Conservation (phyloP, 768 basidiomycete species). For the button mushroom (Agaricus bisporus) region DNA sequence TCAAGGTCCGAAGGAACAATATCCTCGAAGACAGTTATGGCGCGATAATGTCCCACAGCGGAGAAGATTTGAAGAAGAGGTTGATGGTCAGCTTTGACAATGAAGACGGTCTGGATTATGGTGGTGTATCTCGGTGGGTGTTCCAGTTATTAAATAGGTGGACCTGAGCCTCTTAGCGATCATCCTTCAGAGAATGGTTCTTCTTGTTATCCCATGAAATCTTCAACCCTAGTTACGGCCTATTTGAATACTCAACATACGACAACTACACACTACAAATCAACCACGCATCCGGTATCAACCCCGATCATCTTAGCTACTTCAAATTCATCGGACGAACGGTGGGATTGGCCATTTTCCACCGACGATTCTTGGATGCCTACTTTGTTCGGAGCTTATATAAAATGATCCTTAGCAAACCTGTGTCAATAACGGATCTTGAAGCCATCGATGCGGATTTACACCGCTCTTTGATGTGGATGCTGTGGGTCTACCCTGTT, state of each 20-base stretch:
- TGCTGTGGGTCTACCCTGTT: conserved; percentile 46
- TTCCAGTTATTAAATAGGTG: neutral
- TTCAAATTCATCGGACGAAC: conserved; percentile 79
- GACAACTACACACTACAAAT: conserved; percentile 81
- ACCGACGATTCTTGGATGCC: conserved; percentile 71
- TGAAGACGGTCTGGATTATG: conserved; percentile 77
- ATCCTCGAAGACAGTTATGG: conserved; percentile 86
- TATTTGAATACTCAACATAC: conserved; percentile 75
- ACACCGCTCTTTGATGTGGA: conserved; percentile 64
- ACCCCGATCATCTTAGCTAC: conserved; percentile 72
- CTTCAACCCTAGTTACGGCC: conserved; percentile 77
- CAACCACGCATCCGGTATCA: conserved; percentile 70
- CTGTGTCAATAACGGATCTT: conserved; percentile 54
- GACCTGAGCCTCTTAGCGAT: neutral
- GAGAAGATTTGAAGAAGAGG: conserved; percentile 63
- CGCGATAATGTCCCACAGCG: conserved; percentile 75
- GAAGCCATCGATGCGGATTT: conserved; percentile 67
- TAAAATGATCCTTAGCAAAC: conserved; percentile 68
- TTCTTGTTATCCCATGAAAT: conserved; percentile 80
- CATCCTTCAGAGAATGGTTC: conserved; percentile 66
- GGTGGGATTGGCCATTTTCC: conserved; percentile 72
- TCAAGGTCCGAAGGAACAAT: conserved; percentile 74
- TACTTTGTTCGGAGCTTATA: conserved; percentile 80
- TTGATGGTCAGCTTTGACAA: conserved; percentile 74
- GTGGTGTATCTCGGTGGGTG: conserved; percentile 64